Conservation (phyloP, 2,329 filamentous ascomycete genomes). For the Penicillium sp. region DNA sequence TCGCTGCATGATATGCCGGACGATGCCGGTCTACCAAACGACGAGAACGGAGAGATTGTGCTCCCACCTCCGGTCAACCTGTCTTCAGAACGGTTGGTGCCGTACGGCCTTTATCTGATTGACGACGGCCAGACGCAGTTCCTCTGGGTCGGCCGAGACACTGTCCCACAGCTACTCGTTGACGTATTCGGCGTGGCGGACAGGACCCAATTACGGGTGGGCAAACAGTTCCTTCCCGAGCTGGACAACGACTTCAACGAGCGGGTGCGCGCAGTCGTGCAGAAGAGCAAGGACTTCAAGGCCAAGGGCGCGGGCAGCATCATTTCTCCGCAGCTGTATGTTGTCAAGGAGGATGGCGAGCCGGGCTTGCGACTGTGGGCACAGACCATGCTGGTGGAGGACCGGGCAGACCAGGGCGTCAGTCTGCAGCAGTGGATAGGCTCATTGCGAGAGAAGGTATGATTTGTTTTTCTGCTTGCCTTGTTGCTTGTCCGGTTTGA, state of each 20-base stretch:
- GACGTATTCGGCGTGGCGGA: constrained; percentile 91
- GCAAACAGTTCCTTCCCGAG: constrained; percentile 81
- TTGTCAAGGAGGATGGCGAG: constrained; percentile 93
- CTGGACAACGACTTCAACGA: constrained; percentile 97
- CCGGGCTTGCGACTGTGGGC: constrained; percentile 94
- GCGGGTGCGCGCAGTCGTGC: constrained; percentile 79
- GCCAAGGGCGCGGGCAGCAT: constrained; percentile 89
- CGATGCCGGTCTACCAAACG: constrained; percentile 78
- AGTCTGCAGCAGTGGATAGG: constrained; percentile 94
- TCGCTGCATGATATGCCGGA: constrained; percentile 96
- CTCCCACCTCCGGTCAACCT: constrained; percentile 82
- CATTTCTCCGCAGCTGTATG: constrained; percentile 84
- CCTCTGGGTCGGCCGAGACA: constrained; percentile 90
- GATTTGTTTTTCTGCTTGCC: constrained; percentile 9
- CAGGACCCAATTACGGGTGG: constrained; percentile 78
- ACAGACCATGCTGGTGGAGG: constrained; percentile 90
- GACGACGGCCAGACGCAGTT: constrained; percentile 98
- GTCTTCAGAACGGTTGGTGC: constrained; percentile 79
- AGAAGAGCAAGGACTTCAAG: constrained; percentile 86
- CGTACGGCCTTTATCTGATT: constrained; percentile 91
- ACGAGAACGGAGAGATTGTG: constrained; percentile 80
- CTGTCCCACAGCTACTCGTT: constrained; percentile 78
- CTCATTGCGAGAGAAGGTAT: constrained; percentile 81
- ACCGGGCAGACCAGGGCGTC: constrained; percentile 88
- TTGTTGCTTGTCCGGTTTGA: not conserved